A percentile compares a stretch with the other conserved stretches of the same genome.
Conservation (phyloP, 768 basidiomycete genomes). For the Hortiboletus campestris region DNA sequence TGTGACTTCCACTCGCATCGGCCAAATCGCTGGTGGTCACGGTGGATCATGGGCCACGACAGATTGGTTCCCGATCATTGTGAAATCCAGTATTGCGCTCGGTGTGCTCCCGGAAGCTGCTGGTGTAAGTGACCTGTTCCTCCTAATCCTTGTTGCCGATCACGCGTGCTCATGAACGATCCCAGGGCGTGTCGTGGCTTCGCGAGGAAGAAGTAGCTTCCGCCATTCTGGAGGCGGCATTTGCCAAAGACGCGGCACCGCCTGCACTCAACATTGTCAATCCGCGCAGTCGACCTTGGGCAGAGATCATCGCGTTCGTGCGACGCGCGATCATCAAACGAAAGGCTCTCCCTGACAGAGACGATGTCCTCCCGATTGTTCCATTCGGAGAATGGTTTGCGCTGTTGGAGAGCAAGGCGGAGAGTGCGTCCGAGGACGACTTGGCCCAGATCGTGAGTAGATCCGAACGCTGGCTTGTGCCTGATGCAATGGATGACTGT, state of each 20-base stretch:
- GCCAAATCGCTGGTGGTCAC: conserved; percentile 43
- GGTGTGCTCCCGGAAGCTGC: conserved; percentile 29
- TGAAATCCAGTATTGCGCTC: conserved; percentile 33
- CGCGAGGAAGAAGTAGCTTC: conserved; percentile 39
- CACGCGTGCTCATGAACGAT: not conserved
- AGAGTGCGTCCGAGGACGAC: conserved; percentile 24
- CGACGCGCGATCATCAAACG: conserved; percentile 15
- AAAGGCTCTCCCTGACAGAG: not conserved
- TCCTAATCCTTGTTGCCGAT: not conserved
- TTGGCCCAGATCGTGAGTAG: conserved; percentile 32
- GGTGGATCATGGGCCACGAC: conserved; percentile 43
- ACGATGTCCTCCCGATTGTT: conserved; percentile 28
- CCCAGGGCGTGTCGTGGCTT: conserved; percentile 42
- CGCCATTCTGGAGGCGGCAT: conserved; percentile 31
- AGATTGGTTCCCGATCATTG: conserved; percentile 48
- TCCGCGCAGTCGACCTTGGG: conserved; percentile 37
- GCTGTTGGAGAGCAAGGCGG: conserved; percentile 21
- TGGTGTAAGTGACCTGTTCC: conserved; percentile 30
- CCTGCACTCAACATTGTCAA: conserved; percentile 38
- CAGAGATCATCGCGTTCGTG: conserved; percentile 27
- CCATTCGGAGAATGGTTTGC: conserved; percentile 37
- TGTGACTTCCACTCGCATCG: conserved; percentile 41
- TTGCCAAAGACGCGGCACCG: conserved; percentile 13
- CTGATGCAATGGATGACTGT: no score
- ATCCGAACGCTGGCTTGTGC: not conserved